These are phyloP conservation scores for Neopestalotiopsis sp. DNA, from an alignment of 2,329 filamentous ascomycete genomes.

Conservation along the genomic window DNA sequence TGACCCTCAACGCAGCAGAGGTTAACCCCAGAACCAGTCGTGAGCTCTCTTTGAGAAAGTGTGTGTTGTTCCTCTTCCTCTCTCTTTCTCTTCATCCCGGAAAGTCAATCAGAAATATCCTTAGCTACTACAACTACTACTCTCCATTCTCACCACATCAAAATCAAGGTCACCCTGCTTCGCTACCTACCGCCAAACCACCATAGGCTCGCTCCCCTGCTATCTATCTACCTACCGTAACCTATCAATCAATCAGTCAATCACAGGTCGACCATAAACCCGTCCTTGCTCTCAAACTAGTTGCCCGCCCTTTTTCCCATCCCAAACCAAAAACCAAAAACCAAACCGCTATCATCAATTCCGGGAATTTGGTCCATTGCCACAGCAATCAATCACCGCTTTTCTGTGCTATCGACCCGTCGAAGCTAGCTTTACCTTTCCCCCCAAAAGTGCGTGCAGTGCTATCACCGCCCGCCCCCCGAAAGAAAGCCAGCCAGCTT, in stretches of 20 bases:
- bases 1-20: slow-evolving; percentile 41
- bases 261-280: neutral
- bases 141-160: slow-evolving; percentile 16
- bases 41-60: neutral
- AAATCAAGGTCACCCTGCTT: neutral
- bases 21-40: slow-evolving; percentile 1
- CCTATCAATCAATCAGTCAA: neutral
- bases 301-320: neutral
- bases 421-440: neutral
- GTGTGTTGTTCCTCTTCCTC: neutral
- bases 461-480: neutral
- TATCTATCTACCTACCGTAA: neutral
- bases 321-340: slow-evolving; percentile 4
- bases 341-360: slow-evolving; percentile 9
- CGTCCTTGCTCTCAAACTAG: slow-evolving; percentile 2
- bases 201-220: neutral
- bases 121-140: slow-evolving; percentile 18
- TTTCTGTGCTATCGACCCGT: slow-evolving; percentile 12
- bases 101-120: slow-evolving; percentile 21
- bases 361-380: slow-evolving; percentile 15
- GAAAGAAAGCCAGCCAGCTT: neutral
- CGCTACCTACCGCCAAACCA: neutral
- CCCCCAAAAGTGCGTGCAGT: neutral
- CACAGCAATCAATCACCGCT: slow-evolving; percentile 14
- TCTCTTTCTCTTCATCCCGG: slow-evolving; percentile 17